A percentile compares a stretch with the other conserved stretches of the same genome.
Conservation (phyloP, 805 yeast species). For the Candida tammaniensis region DNA sequence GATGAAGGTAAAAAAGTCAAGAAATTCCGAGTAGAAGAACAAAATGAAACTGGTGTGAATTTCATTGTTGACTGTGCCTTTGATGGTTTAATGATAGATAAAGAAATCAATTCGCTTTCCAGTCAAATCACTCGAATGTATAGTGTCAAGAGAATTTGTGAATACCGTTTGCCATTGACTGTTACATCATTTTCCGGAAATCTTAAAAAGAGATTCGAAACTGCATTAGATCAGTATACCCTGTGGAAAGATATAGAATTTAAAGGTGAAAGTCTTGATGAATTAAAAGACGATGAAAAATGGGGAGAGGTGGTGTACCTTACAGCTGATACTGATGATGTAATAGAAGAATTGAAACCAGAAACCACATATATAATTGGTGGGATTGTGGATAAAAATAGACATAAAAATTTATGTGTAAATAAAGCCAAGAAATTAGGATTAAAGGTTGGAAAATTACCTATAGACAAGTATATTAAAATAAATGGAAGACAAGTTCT, state of each 20-base stretch:
- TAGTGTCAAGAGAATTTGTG: conserved; percentile 67
- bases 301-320: conserved; percentile 51
- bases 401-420: conserved; percentile 77
- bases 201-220: conserved; percentile 67
- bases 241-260: conserved; percentile 70
- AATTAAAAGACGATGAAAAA: conserved; percentile 20
- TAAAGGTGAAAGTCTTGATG: conserved; percentile 31
- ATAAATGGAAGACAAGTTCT: conserved; percentile 84
- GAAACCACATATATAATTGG: conserved; percentile 84
- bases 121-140: conserved; percentile 82
- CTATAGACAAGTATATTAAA: conserved; percentile 80
- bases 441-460: conserved; percentile 71
- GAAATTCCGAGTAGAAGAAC: conserved; percentile 41
- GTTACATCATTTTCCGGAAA: conserved; percentile 61
- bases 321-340: conserved; percentile 83
- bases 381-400: conserved; percentile 93
- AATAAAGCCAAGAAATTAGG: conserved; percentile 77
- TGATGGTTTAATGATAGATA: conserved; percentile 83
- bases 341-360: conserved; percentile 58
- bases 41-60: conserved; percentile 45
- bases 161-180: conserved; percentile 53
- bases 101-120: conserved; percentile 65
- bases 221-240: conserved; percentile 52
- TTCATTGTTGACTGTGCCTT: conserved; percentile 86
- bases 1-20: conserved; percentile 30